Conservation (phyloP, 2,329 filamentous ascomycete species). For the Xylaria sp. region DNA sequence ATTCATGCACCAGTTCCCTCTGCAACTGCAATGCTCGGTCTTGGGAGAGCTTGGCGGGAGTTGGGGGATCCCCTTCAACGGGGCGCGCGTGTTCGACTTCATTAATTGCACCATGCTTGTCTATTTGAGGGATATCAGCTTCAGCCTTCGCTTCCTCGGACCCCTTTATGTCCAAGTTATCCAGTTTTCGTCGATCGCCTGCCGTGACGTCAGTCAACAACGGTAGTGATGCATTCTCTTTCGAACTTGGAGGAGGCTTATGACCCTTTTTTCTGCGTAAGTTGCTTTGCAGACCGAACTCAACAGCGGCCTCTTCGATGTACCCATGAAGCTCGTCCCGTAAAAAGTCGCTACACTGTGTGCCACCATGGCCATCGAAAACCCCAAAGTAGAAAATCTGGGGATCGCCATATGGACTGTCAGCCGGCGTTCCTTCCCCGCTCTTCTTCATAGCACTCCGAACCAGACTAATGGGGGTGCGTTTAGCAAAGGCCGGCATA, state of each 20-base stretch:
- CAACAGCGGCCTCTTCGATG: slow-evolving; percentile 80
- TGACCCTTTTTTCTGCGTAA: slow-evolving; percentile 59
- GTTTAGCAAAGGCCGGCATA: slow-evolving; percentile 90
- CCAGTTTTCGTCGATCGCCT: slow-evolving; percentile 51
- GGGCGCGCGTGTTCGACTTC: slow-evolving; percentile 52
- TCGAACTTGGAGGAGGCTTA: slow-evolving; percentile 28
- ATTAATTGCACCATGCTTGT: slow-evolving; percentile 49
- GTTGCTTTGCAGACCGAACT: slow-evolving; percentile 83
- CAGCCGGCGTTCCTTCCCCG: slow-evolving; percentile 74
- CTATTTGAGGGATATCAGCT: slow-evolving; percentile 51
- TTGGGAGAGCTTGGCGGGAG: slow-evolving; percentile 62
- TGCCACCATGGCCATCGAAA: slow-evolving; percentile 95
- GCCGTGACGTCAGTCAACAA: slow-evolving; percentile 44
- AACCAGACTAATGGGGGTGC: slow-evolving; percentile 73
- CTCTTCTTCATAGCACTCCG: slow-evolving; percentile 58
- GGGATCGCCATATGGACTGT: slow-evolving; percentile 84
- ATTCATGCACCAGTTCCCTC: slow-evolving; percentile 75
- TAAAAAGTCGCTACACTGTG: slow-evolving; percentile 87
- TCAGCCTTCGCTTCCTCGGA: slow-evolving; percentile 57
- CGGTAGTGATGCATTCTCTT: slow-evolving; percentile 28
- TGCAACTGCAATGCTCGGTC: slow-evolving; percentile 75
- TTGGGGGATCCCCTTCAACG: slow-evolving; percentile 54
- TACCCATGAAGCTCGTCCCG: slow-evolving; percentile 87
- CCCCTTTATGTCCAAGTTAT: slow-evolving; percentile 61
- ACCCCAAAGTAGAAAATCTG: slow-evolving; percentile 98